phyloP scores from a whole-genome alignment of 2,329 filamentous ascomycete genomes.

The Cercospora beticola region DNA sequence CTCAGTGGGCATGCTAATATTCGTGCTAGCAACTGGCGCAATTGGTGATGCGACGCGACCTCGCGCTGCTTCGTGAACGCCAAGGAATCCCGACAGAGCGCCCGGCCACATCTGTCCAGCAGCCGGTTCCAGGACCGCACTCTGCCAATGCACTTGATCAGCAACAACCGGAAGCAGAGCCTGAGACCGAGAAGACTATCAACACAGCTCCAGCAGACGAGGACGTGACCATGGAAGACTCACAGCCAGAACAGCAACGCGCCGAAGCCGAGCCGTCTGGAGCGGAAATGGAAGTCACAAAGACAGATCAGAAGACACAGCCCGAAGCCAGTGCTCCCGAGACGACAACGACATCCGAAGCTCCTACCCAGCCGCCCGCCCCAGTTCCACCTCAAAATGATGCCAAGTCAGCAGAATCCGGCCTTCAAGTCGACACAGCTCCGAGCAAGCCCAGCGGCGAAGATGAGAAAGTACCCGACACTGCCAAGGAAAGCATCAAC shows the following conservation, averaged over 20 bases:
- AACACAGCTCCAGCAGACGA: not conserved
- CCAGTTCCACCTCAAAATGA: not conserved
- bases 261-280: not conserved
- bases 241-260: conserved; percentile 9
- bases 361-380: not conserved
- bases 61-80: conserved; percentile 34
- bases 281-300: not conserved
- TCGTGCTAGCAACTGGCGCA: conserved; percentile 33
- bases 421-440: conserved; percentile 20
- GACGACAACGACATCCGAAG: not conserved
- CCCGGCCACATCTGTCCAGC: not conserved
- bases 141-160: not conserved
- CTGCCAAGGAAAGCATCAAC: conserved; percentile 27
- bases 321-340: not conserved
- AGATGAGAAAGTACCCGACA: conserved; percentile 32
- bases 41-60: conserved; percentile 38
- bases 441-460: conserved; percentile 7
- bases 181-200: conserved; percentile 3
- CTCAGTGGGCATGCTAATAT: not conserved
- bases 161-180: not conserved
- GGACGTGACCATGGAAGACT: conserved; percentile 17
- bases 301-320: conserved; percentile 4
- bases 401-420: conserved; percentile 7
- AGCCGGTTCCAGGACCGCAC: not conserved
- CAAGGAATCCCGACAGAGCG: conserved; percentile 7